Evolutionary conservation across 2,329 filamentous ascomycete genomes (phyloP), one percentile per base, ranked within the genome.

Genomic region (Aspergillus sp.): DNA sequence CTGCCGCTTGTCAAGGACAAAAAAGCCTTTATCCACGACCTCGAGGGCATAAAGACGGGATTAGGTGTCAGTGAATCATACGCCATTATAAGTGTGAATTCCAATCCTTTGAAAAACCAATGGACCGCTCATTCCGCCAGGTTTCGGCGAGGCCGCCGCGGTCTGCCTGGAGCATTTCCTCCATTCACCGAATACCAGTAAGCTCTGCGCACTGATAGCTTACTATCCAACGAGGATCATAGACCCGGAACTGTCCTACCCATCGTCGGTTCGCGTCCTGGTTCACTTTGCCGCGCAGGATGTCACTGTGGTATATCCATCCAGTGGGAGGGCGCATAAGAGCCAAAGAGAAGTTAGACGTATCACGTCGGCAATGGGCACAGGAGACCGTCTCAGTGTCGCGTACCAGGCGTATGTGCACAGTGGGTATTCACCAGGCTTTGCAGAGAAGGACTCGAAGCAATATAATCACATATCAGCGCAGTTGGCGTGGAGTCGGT

Each of bases 61-160:
- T n/a, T 54, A 24, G 21, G 51, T 33, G 51, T 54, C 11, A 54
- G 51, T 40, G 51, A 54, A 24, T 21, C 43, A 15, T 54, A 54
- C 24, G 51, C 39, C 24, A 37, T 54, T n/a, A 54, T 54, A 14
- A 12, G 51, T 45, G 51, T 44, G 51, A 5, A 14, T 23, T 8
- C 2, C 11, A 1, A 45, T 44, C 14, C 6, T 19, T 40, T 40
- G n/a, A 14, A 9, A 40, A 9, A 3, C 7, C 4, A 52, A 39
- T 41, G 15, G 9, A 3, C 4, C 14, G 46, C 8, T 27, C 21
- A n/a, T 15, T 11, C 11, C 7, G 65, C 44, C 66, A 70, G 37
- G 65, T 67, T 72, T 53, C 68, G 69, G 69, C 64, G 69, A 9
- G 68, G 69, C 69, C 62, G 69, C 2, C 67, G 69, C 69, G 49